A percentile compares a stretch with the other conserved stretches of the same genome.
Evolutionary conservation across 352 stramenopile genomes (phyloP).

Genomic region (Pythium dissotocum): DNA sequence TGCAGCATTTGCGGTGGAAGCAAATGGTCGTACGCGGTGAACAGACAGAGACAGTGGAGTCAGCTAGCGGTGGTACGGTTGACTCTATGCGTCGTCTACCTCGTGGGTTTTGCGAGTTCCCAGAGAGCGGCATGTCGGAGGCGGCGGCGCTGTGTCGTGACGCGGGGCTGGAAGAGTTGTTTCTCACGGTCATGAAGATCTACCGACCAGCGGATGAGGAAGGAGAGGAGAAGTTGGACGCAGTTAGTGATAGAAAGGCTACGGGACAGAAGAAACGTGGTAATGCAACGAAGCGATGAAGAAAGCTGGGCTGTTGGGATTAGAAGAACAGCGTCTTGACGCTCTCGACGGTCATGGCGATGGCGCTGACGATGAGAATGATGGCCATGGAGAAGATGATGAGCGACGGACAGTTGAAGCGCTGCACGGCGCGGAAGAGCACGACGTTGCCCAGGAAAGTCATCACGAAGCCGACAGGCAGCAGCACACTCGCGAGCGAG

Average conservation of each 20-base stretch:
- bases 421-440: constrained; percentile 45
- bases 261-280: not conserved
- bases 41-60: constrained; percentile 41
- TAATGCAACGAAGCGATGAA: not conserved
- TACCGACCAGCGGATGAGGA: constrained; percentile 31
- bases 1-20: constrained; percentile 81
- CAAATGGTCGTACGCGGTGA: constrained; percentile 81
- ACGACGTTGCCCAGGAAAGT: constrained; percentile 56
- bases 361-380: constrained; percentile 57
- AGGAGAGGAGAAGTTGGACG: not conserved
- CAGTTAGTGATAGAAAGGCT: not conserved
- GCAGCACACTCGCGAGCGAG: constrained; percentile 40
- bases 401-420: constrained; percentile 62
- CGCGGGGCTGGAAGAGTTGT: constrained; percentile 61
- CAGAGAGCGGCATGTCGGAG: constrained; percentile 64
- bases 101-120: constrained; percentile 55
- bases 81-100: constrained; percentile 44
- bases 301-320: not conserved
- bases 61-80: constrained; percentile 5
- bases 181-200: constrained; percentile 83
- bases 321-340: constrained; percentile 25
- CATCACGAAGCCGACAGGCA: constrained; percentile 55
- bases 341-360: constrained; percentile 66
- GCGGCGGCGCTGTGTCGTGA: constrained; percentile 51
- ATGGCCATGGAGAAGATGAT: constrained; percentile 72